Base-by-base conservation (phyloP, 805 yeast species). In the Candida sonorensis region DNA sequence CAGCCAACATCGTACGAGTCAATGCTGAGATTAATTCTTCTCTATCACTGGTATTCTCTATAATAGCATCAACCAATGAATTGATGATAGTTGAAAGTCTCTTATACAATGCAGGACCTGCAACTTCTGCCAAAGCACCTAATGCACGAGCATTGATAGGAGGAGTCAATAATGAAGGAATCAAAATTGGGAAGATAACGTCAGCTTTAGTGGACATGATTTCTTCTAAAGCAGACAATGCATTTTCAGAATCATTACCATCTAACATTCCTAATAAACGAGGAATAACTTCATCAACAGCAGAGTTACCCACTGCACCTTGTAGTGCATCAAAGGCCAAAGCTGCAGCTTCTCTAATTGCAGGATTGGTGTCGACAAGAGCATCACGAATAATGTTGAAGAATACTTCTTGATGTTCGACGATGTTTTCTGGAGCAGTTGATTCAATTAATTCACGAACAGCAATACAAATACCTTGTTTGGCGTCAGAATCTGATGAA, bases 391-490 rank as follows among this genome's bases (percentile, higher is more conserved):
- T 77, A 44, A 90, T 82, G 17, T 65, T 66, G 42, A 90, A 81
- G 49, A 92, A 76, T 1, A 67, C 64, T 4, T 66, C 72, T 60
- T 85, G 85, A 60, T 75, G 80, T 41, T 73, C 75, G 17, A 51
- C 62, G 37, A 90, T 66, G 7, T 75, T 71, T 11, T 75, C 82
- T 4, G 62, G 55, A 8, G 75, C 64, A 4, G 94, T 73, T 0
- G 95, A 82, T 42, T 75, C 78, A 41, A 88, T 77, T 40, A 92
- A 75, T 55, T 88, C 97, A 27, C 77, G 73, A 30, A 87, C 66
- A 7, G 98, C 98, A 55, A 90, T 77, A 66, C 98, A 92, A 31
- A 92, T 85, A 66, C 99, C 99, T 64, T 88, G 94, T 53, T 83
- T 84, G 23, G 94, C 81, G 53, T 81, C 92, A n/a, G 83, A 64